Conservation (phyloP, 176 grass and related monocot species). For the Coix lacrymajobi region DNA sequence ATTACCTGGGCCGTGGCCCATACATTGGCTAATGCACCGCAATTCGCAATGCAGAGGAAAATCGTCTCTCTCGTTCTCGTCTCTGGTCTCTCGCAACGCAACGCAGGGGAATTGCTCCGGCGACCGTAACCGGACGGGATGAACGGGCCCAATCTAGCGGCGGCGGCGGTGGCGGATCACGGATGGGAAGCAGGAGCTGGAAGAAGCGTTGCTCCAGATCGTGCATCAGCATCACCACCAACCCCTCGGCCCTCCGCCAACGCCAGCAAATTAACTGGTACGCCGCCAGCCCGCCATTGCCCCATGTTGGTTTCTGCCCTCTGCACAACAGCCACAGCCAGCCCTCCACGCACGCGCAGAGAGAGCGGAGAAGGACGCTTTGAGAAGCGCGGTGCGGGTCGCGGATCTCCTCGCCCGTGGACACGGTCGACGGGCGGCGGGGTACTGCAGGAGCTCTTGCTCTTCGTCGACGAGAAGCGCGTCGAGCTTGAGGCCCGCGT, state of each 20-base stretch:
- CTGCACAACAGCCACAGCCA: too few relatives aligned
- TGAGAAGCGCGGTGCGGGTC: constrained; percentile 34
- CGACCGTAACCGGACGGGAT: constrained; percentile 1
- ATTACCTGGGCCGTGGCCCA: too few relatives aligned
- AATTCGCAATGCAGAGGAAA: too few relatives aligned
- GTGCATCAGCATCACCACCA: constrained; percentile 51
- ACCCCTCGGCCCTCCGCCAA: constrained; percentile 47
- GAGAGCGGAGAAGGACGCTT: constrained; percentile 48
- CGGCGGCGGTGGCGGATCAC: too few relatives aligned
- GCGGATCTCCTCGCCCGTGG: constrained; percentile 61
- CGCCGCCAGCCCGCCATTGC: not conserved
- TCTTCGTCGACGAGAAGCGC: constrained; percentile 69
- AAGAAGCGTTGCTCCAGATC: constrained; percentile 61
- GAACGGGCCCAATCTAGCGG: constrained; percentile 29
- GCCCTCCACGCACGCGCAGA: constrained; percentile 26
- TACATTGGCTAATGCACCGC: not conserved
- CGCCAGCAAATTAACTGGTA: constrained; percentile 63
- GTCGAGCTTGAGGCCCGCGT: constrained; percentile 66
- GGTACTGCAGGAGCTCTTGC: constrained; percentile 65
- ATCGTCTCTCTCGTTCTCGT: too few relatives aligned
- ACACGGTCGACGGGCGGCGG: constrained; percentile 52
- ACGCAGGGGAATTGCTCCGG: not conserved
- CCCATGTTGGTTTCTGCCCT: too few relatives aligned
- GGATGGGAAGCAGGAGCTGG: constrained; percentile 44
- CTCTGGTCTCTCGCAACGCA: too few relatives aligned